phyloP scores from a whole-genome alignment of 2,329 filamentous ascomycete genomes.

The Hymenotorrendiella dingleyae region DNA sequence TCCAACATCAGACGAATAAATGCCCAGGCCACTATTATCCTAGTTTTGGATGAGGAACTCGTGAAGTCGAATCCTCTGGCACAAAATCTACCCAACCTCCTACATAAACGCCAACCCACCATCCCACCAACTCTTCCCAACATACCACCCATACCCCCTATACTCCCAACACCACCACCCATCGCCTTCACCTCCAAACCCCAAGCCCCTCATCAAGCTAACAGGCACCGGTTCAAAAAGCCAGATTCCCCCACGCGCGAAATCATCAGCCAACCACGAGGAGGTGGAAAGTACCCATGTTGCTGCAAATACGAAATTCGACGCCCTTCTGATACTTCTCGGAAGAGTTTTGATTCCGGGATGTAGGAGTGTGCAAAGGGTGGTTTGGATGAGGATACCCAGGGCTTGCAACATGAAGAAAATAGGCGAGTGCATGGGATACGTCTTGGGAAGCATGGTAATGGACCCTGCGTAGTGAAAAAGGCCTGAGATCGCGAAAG shows the following conservation, averaged over 20 bases:
- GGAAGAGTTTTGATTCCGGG: slow-evolving; percentile 36
- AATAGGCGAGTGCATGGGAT: slow-evolving; percentile 46
- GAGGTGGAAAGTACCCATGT: slow-evolving; percentile 65
- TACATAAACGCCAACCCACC: slow-evolving; percentile 40
- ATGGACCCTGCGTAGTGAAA: slow-evolving; percentile 68
- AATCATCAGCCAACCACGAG: slow-evolving; percentile 66
- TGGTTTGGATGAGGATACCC: slow-evolving; percentile 57
- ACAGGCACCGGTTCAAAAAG: slow-evolving; percentile 76
- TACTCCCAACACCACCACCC: slow-evolving; percentile 62
- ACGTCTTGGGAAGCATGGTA: slow-evolving; percentile 51
- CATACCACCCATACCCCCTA: slow-evolving; percentile 47
- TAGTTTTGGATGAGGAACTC: too few relatives aligned
- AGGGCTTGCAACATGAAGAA: slow-evolving; percentile 71
- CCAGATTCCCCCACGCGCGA: slow-evolving; percentile 69
- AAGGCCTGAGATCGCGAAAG: slow-evolving; percentile 60
- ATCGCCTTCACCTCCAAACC: slow-evolving; percentile 55
- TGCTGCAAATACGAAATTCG: slow-evolving; percentile 57
- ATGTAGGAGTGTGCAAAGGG: slow-evolving; percentile 32
- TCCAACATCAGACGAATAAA: too few relatives aligned
- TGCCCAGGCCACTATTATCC: too few relatives aligned
- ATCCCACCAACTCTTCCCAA: slow-evolving; percentile 58
- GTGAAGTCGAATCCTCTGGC: too few relatives aligned
- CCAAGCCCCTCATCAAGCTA: slow-evolving; percentile 61
- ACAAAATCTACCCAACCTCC: too few relatives aligned
- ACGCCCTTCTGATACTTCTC: slow-evolving; percentile 38